Conservation (phyloP, 192 early-diverging fungal species). For the Physocladia obscura region DNA sequence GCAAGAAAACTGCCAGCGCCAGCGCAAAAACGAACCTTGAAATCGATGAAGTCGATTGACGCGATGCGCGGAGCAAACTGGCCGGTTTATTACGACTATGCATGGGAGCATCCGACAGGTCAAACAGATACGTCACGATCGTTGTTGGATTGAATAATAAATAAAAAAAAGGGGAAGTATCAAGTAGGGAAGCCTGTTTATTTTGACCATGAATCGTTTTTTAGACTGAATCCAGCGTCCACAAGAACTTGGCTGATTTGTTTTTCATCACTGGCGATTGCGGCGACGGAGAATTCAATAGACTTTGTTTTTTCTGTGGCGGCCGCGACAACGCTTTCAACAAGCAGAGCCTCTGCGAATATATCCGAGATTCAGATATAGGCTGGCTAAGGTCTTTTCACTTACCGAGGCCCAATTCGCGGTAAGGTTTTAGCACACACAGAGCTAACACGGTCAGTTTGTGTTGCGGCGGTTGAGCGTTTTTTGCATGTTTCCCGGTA, state of each 20-base stretch:
- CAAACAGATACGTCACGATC: too few relatives aligned
- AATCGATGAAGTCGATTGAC: background rate
- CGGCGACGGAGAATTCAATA: too few relatives aligned
- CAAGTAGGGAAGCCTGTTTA: background rate
- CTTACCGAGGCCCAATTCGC: conserved; percentile 70
- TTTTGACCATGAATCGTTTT: too few relatives aligned
- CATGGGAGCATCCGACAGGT: conserved; percentile 10
- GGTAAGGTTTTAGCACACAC: conserved; percentile 76
- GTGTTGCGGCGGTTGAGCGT: background rate
- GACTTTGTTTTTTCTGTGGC: background rate
- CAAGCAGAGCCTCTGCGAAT: background rate
- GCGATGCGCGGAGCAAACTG: conserved; percentile 22
- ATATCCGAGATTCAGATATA: too few relatives aligned
- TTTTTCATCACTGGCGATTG: background rate
- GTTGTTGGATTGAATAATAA: background rate
- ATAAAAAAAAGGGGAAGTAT: background rate
- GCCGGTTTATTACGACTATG: conserved; percentile 11
- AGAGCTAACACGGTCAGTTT: conserved; percentile 76
- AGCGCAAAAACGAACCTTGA: background rate
- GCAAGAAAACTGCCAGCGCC: background rate
- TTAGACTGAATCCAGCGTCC: too few relatives aligned
- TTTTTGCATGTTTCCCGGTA: background rate
- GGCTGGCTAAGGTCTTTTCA: too few relatives aligned
- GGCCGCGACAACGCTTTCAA: background rate
- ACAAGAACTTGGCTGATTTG: background rate